phyloP scores from a whole-genome alignment of 1,284 basidiomycete species.

The Trichosporon inkin region DNA sequence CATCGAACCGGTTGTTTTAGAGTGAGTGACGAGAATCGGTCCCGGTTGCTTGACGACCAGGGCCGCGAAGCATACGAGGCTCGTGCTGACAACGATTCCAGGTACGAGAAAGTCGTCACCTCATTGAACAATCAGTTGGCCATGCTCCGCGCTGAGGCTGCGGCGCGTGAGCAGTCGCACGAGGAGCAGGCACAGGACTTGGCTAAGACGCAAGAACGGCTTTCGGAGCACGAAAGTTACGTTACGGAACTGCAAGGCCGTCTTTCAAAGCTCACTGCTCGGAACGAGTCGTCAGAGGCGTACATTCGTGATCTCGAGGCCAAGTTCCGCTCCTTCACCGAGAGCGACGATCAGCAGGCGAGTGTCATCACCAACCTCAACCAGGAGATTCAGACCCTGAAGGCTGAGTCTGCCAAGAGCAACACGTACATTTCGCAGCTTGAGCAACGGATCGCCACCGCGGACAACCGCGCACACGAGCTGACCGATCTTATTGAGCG shows the following conservation, averaged over 20 bases:
- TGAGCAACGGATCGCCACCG: slow-evolving; percentile 71
- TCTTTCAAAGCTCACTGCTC: slow-evolving; percentile 74
- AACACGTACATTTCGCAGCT: slow-evolving; percentile 82
- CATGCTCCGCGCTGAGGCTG: slow-evolving; percentile 76
- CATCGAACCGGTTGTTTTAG: slow-evolving; percentile 94
- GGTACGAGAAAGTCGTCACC: slow-evolving; percentile 91
- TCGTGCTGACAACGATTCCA: slow-evolving; percentile 12
- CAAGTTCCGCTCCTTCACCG: slow-evolving; percentile 76
- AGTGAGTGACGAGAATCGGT: slow-evolving; percentile 49
- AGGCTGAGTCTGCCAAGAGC: slow-evolving; percentile 68
- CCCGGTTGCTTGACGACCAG: slow-evolving; percentile 1
- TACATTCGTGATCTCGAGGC: slow-evolving; percentile 90
- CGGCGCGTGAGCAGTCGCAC: slow-evolving; percentile 47
- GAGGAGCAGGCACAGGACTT: slow-evolving; percentile 83
- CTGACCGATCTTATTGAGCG: slow-evolving; percentile 68
- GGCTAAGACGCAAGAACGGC: slow-evolving; percentile 61
- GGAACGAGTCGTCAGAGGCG: slow-evolving; percentile 86
- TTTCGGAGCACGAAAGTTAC: slow-evolving; percentile 75
- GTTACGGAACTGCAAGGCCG: slow-evolving; percentile 77
- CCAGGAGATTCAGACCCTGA: slow-evolving; percentile 73
- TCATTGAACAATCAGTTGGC: slow-evolving; percentile 87
- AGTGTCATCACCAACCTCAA: slow-evolving; percentile 75
- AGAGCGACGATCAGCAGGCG: slow-evolving; percentile 67
- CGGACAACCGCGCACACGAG: slow-evolving; percentile 68
- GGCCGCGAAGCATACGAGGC: neutral